Base-by-base conservation (phyloP, 2,329 filamentous ascomycete genomes). In the Pseudogymnoascus destructans region DNA sequence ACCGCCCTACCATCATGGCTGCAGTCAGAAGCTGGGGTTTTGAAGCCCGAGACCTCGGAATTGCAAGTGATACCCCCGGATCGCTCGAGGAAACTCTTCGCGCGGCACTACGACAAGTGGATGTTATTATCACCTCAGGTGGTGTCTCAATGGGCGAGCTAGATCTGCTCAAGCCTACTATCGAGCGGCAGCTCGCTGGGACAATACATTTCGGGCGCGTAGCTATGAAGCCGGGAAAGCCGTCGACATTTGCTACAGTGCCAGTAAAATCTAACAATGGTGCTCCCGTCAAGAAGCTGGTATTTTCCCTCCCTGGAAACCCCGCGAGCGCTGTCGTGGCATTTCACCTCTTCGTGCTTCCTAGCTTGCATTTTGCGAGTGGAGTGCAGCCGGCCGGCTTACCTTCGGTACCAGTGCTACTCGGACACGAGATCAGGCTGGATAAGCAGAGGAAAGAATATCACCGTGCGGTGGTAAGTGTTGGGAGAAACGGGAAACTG, bases 81-180 rank as follows among this genome's bases (percentile, higher is more conserved):
- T 79, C 81, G 1, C 78, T 98, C 0, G 92, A 97, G 69, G 76
- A 86, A 66, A 83, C 79, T 2, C 78, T 98, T 8, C 85, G 91
- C 2, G 78, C 81, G 59, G 89, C 86, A 0, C 75, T 97, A 61
- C 80, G 87, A 17, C 75, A 76, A 54, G 84, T 85, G 23, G 91
- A 96, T 67, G 75, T 97, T 10, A 79, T 98, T 59, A 83, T 98
- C 66, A 97, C 93, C 13, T 92, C 87, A 0, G 93, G 93, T 19
- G 93, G 93, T 54, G 93, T 97, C 17, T 95, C 89, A 8, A 98
- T 98, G 93, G 93, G 93, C 59, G 93, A 98, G 73, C 82, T 96
- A 2, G 93, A 98, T 71, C 84, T 98, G 6, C 81, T 98, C 17
- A 98, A 98, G 70, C 92, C 93, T 0, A 97, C 92, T 0, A 88